phyloP scores from a whole-genome alignment of 2,329 filamentous ascomycete species.

The Chlorencoelia australis region DNA sequence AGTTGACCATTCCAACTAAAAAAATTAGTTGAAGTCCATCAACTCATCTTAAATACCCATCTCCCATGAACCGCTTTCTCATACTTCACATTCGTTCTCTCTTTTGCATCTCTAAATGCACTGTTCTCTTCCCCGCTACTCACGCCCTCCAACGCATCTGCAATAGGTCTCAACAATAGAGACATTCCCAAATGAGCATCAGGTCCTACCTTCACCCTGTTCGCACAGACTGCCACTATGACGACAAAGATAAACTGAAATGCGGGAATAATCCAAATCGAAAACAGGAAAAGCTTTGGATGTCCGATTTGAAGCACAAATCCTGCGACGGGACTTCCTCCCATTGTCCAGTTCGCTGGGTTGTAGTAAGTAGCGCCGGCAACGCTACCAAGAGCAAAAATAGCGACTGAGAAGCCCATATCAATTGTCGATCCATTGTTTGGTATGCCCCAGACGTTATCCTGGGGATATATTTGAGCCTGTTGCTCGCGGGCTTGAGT shows the following conservation, averaged over 20 bases:
- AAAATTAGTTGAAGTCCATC: too few species aligned
- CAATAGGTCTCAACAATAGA: slow-evolving; percentile 21
- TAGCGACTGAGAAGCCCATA: slow-evolving; percentile 31
- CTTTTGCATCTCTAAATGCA: slow-evolving; percentile 17
- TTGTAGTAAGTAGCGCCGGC: slow-evolving; percentile 16
- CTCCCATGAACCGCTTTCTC: slow-evolving; percentile 15
- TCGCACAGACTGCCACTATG: slow-evolving; percentile 19
- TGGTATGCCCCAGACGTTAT: slow-evolving; percentile 30
- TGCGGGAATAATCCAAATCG: slow-evolving; percentile 21
- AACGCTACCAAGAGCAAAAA: slow-evolving; percentile 29
- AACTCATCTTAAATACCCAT: slow-evolving; percentile 19
- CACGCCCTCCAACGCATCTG: slow-evolving; percentile 20
- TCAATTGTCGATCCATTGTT: slow-evolving; percentile 22
- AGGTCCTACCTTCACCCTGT: slow-evolving; percentile 21
- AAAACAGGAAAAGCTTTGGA: slow-evolving; percentile 35
- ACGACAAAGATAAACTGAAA: slow-evolving; percentile 19
- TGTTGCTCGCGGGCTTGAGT: slow-evolving; percentile 16
- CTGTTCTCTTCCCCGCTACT: slow-evolving; percentile 16
- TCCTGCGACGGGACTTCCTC: slow-evolving; percentile 14
- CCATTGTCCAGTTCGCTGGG: slow-evolving; percentile 6
- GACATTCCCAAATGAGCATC: slow-evolving; percentile 20
- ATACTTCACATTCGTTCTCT: slow-evolving; percentile 17
- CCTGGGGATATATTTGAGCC: slow-evolving; percentile 34
- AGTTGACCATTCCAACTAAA: too few species aligned
- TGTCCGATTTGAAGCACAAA: slow-evolving; percentile 30